These are phyloP conservation scores for Acanthamoeba triangularis DNA, from an alignment of 208 protist species.

Conservation along the genomic window DNA sequence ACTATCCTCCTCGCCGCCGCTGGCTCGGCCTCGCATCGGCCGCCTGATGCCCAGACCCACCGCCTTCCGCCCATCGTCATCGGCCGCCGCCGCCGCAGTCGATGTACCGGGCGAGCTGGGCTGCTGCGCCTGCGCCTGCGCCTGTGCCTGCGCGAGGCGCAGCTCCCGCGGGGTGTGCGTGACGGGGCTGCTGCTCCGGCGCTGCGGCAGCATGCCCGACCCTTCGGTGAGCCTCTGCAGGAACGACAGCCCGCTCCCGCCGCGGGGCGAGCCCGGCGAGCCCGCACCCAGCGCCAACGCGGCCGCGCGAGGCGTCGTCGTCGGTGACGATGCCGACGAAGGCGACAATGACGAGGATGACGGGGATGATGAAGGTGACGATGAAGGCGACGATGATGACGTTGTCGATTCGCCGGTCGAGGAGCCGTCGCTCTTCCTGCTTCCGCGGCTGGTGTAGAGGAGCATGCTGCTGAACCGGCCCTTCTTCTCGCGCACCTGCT, in stretches of 20 bases:
- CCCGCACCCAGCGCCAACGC: too few species aligned
- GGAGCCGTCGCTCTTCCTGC: neutral
- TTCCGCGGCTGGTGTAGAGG: neutral
- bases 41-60: too few species aligned
- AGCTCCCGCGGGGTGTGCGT: neutral
- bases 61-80: too few species aligned
- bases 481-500: slow-evolving; percentile 55
- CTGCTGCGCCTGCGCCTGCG: neutral
- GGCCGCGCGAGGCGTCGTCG: neutral
- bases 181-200: neutral
- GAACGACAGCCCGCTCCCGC: neutral
- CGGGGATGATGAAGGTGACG: too few species aligned
- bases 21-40: neutral
- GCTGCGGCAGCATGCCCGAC: neutral
- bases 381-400: neutral
- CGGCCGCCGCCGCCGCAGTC: too few species aligned
- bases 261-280: neutral
- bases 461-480: neutral
- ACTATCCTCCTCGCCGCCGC: neutral
- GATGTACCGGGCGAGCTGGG: neutral
- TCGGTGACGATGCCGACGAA: neutral
- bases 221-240: neutral
- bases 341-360: too few species aligned
- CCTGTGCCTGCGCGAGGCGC: neutral
- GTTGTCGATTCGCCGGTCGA: neutral